Evolutionary conservation across 768 basidiomycete genomes (phyloP).

Genomic region (Auriculariales sp.): DNA sequence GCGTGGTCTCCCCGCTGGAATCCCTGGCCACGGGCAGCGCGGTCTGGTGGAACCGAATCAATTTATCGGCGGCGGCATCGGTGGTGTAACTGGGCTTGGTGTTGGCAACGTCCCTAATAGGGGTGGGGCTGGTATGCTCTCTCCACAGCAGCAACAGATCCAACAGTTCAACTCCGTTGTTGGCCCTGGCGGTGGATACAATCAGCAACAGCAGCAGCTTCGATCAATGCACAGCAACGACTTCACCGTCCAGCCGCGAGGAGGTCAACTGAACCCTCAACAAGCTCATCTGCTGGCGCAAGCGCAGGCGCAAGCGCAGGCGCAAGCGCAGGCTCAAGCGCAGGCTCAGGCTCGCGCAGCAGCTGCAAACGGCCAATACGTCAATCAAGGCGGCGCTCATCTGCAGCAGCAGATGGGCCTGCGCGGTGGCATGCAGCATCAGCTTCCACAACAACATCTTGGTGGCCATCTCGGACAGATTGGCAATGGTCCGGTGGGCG

Average conservation of each 20-base stretch:
- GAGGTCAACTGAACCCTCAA: neutral
- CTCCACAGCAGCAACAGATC: constrained; percentile 1
- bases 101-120: neutral
- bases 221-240: neutral
- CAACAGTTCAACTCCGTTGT: neutral
- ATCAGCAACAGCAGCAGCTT: neutral
- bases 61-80: constrained; percentile 26
- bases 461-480: no score
- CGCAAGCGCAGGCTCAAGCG: no score
- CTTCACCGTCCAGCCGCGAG: neutral
- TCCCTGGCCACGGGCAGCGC: constrained; percentile 69
- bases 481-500: no score
- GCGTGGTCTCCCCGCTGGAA: constrained; percentile 53
- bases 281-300: neutral
- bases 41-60: constrained; percentile 69
- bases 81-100: constrained; percentile 17
- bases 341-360: no score
- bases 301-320: no score
- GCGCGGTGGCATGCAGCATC: constrained; percentile 23
- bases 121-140: neutral
- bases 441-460: constrained; percentile 43
- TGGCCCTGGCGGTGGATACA: neutral
- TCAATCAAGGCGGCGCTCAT: no score
- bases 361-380: no score
- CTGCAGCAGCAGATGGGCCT: constrained; percentile 8